phyloP scores from a whole-genome alignment of 768 basidiomycete genomes.

The Trametes punicea region DNA sequence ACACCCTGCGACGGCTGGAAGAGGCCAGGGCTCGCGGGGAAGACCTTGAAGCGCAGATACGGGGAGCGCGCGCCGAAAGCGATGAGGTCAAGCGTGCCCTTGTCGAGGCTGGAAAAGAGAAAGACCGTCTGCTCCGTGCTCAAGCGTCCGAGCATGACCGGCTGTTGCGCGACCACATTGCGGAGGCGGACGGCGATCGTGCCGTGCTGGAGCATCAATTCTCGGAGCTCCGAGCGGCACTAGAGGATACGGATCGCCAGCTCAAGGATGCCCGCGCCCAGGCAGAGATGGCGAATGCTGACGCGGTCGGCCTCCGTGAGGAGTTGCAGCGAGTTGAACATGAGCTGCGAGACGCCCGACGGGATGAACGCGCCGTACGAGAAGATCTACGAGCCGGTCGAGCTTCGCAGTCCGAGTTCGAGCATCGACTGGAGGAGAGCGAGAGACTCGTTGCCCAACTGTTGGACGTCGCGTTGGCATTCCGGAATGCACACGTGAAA shows the following conservation, averaged over 20 bases:
- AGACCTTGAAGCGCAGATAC: constrained; percentile 72
- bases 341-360: constrained; percentile 64
- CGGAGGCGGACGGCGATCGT: constrained; percentile 91
- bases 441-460: constrained; percentile 77
- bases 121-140: constrained; percentile 68
- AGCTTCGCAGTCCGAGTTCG: constrained; percentile 63
- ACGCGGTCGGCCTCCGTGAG: constrained; percentile 65
- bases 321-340: constrained; percentile 70
- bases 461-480: constrained; percentile 73
- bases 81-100: constrained; percentile 67
- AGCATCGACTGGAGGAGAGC: constrained; percentile 62
- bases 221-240: constrained; percentile 60
- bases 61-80: constrained; percentile 66
- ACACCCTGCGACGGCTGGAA: constrained; percentile 65
- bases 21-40: constrained; percentile 72
- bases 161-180: constrained; percentile 79
- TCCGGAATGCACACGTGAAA: constrained; percentile 73
- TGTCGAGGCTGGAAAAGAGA: constrained; percentile 67
- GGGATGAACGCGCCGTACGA: constrained; percentile 64
- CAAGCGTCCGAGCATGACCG: constrained; percentile 71
- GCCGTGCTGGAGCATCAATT: constrained; percentile 90
- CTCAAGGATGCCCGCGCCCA: constrained; percentile 61
- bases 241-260: constrained; percentile 59
- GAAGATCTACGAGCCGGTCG: constrained; percentile 72
- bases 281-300: constrained; percentile 61